Evolutionary conservation across 78 protist genomes (phyloP).

Genomic region (Chrysochromulina parva): DNA sequence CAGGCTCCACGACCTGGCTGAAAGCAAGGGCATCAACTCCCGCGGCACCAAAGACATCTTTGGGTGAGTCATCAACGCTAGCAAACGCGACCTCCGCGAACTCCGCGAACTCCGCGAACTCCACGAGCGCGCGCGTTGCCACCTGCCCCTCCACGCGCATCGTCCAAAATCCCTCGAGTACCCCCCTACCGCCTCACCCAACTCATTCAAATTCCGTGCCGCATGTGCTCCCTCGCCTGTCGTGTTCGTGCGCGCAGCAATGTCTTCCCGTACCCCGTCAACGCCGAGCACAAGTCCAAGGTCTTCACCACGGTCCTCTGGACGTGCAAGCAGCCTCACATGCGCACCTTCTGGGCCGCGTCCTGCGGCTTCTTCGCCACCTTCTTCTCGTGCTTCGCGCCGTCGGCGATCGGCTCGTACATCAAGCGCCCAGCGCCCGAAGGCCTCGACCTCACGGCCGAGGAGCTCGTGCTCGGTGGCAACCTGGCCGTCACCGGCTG

Average conservation of each 20-base stretch:
- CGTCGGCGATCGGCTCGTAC: background rate
- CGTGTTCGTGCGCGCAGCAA: too few species aligned
- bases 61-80: background rate
- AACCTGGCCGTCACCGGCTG: background rate
- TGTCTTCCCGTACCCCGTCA: background rate
- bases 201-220: too few species aligned
- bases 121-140: too few species aligned
- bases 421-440: background rate
- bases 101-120: too few species aligned
- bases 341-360: background rate
- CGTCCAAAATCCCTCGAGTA: too few species aligned
- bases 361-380: background rate
- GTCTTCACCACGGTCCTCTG: background rate
- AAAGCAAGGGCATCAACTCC: background rate
- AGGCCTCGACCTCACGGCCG: background rate
- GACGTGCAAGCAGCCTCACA: background rate
- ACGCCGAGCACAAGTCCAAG: background rate
- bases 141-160: too few species aligned
- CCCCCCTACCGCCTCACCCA: too few species aligned
- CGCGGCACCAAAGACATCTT: background rate
- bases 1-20: background rate
- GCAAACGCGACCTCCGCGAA: too few species aligned
- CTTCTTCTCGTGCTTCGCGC: slow-evolving; percentile 1
- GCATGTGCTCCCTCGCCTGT: too few species aligned
- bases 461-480: too few species aligned